Evolutionary conservation across 257 asterid species (phyloP).

Genomic region (Solanum bulbocastanum): DNA sequence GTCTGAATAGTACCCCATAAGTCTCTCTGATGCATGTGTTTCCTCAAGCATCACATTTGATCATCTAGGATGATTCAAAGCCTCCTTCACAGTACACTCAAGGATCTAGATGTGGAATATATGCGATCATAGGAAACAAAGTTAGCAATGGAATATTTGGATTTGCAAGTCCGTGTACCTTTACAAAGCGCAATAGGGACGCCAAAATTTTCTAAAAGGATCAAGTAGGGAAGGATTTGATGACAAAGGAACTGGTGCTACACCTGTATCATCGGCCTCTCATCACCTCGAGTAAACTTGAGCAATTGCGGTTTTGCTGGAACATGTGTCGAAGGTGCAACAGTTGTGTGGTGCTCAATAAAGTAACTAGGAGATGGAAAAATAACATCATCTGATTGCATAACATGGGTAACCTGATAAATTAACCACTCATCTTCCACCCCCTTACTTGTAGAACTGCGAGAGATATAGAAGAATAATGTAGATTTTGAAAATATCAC

Average conservation of each 20-base stretch:
- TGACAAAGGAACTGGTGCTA: neutral
- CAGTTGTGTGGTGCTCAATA: neutral
- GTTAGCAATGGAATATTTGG: neutral
- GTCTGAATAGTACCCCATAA: neutral
- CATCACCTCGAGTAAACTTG: neutral
- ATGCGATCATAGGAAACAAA: neutral
- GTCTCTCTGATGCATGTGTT: neutral
- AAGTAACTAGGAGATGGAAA: neutral
- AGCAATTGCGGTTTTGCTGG: neutral
- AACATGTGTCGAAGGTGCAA: neutral
- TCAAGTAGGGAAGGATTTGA: neutral
- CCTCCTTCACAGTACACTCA: neutral
- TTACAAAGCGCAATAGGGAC: neutral
- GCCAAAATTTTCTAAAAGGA: neutral
- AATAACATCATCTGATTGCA: neutral
- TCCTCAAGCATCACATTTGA: neutral
- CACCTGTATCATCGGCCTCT: neutral
- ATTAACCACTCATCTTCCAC: neutral
- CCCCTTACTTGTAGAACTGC: neutral
- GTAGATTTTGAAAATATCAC: neutral
- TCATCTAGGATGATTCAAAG: neutral
- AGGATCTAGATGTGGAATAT: neutral
- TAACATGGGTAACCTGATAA: neutral
- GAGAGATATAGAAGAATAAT: neutral
- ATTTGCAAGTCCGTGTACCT: neutral